Conservation (phyloP, 441 rosid species). For the Gossypium trilobum region DNA sequence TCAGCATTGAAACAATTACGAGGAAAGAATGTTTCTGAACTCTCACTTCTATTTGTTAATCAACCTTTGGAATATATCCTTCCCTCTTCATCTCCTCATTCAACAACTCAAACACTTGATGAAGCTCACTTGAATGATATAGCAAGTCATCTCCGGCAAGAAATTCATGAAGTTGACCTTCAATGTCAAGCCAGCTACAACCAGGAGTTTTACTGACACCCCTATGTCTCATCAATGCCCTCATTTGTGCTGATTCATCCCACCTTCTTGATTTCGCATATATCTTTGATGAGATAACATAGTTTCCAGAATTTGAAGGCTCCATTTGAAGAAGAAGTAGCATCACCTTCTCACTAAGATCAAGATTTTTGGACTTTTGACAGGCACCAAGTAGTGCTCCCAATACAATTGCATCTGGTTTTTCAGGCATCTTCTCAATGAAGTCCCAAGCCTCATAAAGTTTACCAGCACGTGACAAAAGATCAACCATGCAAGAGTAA, state of each 20-base stretch:
- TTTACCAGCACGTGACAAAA: slow-evolving; percentile 64
- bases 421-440: slow-evolving; percentile 59
- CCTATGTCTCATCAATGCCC: slow-evolving; percentile 54
- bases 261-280: slow-evolving; percentile 57
- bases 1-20: not conserved
- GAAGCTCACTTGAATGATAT: slow-evolving; percentile 23
- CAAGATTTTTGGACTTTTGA: slow-evolving; percentile 41
- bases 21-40: slow-evolving; percentile 9
- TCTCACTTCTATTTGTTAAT: slow-evolving; percentile 5
- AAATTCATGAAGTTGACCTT: slow-evolving; percentile 47
- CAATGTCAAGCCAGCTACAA: slow-evolving; percentile 64
- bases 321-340: slow-evolving; percentile 45
- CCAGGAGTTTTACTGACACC: slow-evolving; percentile 61
- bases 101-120: slow-evolving; percentile 31
- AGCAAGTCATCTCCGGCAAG: slow-evolving; percentile 48
- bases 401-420: slow-evolving; percentile 57
- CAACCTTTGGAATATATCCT: slow-evolving; percentile 40
- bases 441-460: slow-evolving; percentile 77
- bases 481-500: slow-evolving; percentile 82
- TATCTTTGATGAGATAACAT: slow-evolving; percentile 67
- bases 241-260: slow-evolving; percentile 61
- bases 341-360: slow-evolving; percentile 43
- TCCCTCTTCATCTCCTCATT: slow-evolving; percentile 45
- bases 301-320: slow-evolving; percentile 65
- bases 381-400: slow-evolving; percentile 82